These are phyloP conservation scores for Wickerhamomyces alni DNA, from an alignment of 805 yeast species.

Conservation along the genomic window DNA sequence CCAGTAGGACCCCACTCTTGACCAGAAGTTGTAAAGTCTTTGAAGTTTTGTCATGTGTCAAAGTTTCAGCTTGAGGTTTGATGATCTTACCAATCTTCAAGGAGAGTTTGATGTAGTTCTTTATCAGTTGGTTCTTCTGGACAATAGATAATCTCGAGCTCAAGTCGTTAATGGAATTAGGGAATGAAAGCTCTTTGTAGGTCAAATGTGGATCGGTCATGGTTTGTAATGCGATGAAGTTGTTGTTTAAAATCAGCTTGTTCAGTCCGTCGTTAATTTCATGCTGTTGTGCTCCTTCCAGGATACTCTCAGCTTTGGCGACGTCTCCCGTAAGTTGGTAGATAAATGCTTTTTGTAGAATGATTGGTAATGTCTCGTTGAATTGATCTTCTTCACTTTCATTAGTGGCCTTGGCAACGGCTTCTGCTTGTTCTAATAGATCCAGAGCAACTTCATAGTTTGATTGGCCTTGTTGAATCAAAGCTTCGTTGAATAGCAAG, in stretches of 20 bases:
- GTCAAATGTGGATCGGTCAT: constrained; percentile 17
- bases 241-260: constrained; percentile 26
- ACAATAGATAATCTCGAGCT: constrained; percentile 17
- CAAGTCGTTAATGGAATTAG: constrained; percentile 16
- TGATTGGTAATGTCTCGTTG: constrained; percentile 54
- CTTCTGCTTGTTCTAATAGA: constrained; percentile 39
- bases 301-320: constrained; percentile 30
- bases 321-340: constrained; percentile 35
- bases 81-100: constrained; percentile 13
- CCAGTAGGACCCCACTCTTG: constrained; percentile 13
- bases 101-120: constrained; percentile 19
- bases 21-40: constrained; percentile 8
- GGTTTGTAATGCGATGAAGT: constrained; percentile 17
- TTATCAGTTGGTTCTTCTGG: constrained; percentile 14
- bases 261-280: constrained; percentile 23
- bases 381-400: constrained; percentile 37
- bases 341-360: constrained; percentile 54
- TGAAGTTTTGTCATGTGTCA: constrained; percentile 10
- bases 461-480: constrained; percentile 42
- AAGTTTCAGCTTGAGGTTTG: not conserved
- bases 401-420: constrained; percentile 33
- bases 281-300: constrained; percentile 25
- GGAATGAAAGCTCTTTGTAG: constrained; percentile 28
- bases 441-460: constrained; percentile 35
- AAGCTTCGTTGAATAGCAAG: constrained; percentile 56